phyloP scores from a whole-genome alignment of 192 early-diverging fungal genomes.

The Anaeromyces robustus region DNA sequence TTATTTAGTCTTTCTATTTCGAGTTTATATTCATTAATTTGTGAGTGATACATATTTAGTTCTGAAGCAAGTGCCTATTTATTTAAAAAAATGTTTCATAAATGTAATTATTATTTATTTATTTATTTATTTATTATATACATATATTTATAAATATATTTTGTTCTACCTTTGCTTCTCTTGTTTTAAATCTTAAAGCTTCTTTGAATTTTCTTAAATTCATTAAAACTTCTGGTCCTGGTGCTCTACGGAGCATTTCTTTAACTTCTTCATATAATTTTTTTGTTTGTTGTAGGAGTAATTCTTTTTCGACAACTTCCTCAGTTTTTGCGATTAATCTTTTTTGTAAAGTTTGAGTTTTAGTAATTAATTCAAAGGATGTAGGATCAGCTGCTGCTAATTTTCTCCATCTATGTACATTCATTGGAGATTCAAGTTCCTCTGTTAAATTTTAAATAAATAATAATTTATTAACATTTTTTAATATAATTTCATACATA shows the following conservation, averaged over 20 bases:
- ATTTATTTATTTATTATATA: constrained; percentile 1
- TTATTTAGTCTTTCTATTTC: constrained; percentile 35
- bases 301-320: constrained; percentile 44
- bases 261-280: constrained; percentile 41
- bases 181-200: constrained; percentile 27
- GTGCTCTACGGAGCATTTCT: constrained; percentile 31
- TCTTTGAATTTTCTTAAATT: constrained; percentile 28
- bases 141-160: not conserved
- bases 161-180: constrained; percentile 29
- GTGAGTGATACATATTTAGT: constrained; percentile 48
- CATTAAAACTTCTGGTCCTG: constrained; percentile 36
- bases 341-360: constrained; percentile 42
- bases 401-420: constrained; percentile 45
- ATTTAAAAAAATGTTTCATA: constrained; percentile 8
- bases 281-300: constrained; percentile 36
- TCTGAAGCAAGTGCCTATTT: constrained; percentile 36
- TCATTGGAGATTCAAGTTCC: constrained; percentile 47
- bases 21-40: constrained; percentile 44
- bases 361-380: constrained; percentile 41
- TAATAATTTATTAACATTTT: not conserved
- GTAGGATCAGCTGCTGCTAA: constrained; percentile 38
- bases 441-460: constrained; percentile 12
- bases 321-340: constrained; percentile 43
- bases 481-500: too few species aligned
- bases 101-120: not conserved